Evolutionary conservation across 1,284 basidiomycete species (phyloP), one percentile per base, ranked within the genome.

Genomic region (Fomitopsis betulina): DNA sequence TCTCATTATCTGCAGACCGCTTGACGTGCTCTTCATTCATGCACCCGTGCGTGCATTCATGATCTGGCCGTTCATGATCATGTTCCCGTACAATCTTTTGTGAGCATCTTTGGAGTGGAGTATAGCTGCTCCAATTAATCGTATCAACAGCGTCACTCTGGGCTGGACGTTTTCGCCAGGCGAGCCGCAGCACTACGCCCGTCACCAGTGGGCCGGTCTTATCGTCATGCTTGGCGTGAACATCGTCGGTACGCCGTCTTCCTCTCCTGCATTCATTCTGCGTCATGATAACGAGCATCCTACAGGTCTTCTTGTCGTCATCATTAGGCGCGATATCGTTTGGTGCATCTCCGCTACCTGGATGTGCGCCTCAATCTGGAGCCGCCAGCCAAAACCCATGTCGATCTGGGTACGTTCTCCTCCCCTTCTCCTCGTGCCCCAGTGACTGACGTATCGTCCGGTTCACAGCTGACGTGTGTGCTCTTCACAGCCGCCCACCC

Each of bases 11-110:
- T 39, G n/a, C 10, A 79, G 86, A 12, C 82, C 87, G 1, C 70
- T 89, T 54, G 83, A 93, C 67, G 77, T 80, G 47, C 80, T 81
- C 2, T 80, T 91, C 55, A 87, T 91, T 45, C 89, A 91, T 59
- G 86, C 87, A 0, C 89, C 89, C 0, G 69, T 90, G 30, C 78
- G 89, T 3, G 84, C 89, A 58, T 91, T 91, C 70, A 74, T 90
- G 60, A 75, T 89, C 27, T 75, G 89, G 2, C 77, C 80, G 0
- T 60, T 82, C 6, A 74, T 72, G 0, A 67, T 83, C 23, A 66
- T 80, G 57, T 78, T 84, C 62, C 75, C 78, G 1, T 76, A 81
- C 53, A 78, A 76, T 7, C 75, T 85, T 12, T 84, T 85, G 81
- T 84, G 60, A 56, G 78, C 71, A 19, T 25, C 30, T 51, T 39